Conservation (phyloP, 352 stramenopile species). For the Pythium volutum region DNA sequence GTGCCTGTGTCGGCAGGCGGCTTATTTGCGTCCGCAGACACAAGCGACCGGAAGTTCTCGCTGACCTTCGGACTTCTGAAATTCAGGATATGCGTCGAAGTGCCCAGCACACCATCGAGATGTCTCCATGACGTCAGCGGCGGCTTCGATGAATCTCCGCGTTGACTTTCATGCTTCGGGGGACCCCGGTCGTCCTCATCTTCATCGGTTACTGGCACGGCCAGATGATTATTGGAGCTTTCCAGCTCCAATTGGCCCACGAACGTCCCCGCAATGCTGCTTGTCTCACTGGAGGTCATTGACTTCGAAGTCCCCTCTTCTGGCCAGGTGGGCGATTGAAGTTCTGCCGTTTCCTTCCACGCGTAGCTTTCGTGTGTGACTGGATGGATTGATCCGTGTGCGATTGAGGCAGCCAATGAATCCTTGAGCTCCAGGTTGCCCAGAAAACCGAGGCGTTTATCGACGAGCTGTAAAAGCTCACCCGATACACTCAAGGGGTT, state of each 20-base stretch:
- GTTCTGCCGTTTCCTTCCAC: constrained; percentile 45
- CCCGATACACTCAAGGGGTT: constrained; percentile 58
- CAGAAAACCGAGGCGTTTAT: constrained; percentile 60
- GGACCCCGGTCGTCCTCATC: neutral
- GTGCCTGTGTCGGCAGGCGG: neutral
- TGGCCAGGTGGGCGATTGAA: constrained; percentile 11
- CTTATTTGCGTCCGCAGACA: constrained; percentile 23
- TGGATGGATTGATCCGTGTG: constrained; percentile 57
- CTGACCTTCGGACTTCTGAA: constrained; percentile 80
- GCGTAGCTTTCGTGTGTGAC: constrained; percentile 69
- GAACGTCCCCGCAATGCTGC: constrained; percentile 16
- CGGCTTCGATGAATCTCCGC: constrained; percentile 21
- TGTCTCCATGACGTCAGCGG: constrained; percentile 52
- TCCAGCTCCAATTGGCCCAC: neutral
- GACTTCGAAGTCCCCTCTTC: constrained; percentile 31
- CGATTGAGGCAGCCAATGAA: constrained; percentile 52
- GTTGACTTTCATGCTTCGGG: neutral
- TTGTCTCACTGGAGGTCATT: constrained; percentile 61
- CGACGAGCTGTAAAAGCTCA: constrained; percentile 49
- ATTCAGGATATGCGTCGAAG: constrained; percentile 69
- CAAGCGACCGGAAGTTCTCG: constrained; percentile 66
- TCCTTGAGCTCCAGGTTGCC: constrained; percentile 62
- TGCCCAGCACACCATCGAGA: constrained; percentile 61
- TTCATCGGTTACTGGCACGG: constrained; percentile 1
- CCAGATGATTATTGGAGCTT: neutral